Base-by-base conservation (phyloP, 2,329 filamentous ascomycete genomes). In the Aspergillus ochraceoroseus region DNA sequence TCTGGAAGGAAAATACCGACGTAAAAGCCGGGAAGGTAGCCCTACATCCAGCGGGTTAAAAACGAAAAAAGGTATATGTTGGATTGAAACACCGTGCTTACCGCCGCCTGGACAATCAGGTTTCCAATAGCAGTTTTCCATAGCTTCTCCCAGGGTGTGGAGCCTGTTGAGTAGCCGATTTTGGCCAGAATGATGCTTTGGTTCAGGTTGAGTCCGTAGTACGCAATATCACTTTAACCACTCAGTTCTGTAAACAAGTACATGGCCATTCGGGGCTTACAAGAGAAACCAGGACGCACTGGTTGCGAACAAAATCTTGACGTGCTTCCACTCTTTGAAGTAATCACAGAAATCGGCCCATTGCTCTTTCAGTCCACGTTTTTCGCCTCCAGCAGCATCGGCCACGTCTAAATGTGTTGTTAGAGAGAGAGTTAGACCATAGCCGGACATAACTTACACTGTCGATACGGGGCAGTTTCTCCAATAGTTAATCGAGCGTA, bases 151-250 rank as follows among this genome's bases (percentile, higher is more conserved):
- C 25, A 37, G 9, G 34, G 34, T 5, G 23, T 29, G 4, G 34
- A 6, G 2, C 34, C 34, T 7, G 23, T 29, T 2, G 34, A 14
- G 17, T 29, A 37, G 8, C 34, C 34, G 15, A 37, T 37, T 20
- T 20, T 4, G 12, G 22, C 7, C 11, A 37, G 34, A 12, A 37
- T 37, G 34, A 37, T 29, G 13, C 34, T 37, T 25, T 37, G 25
- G 25, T 37, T 37, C 7, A 37, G 34, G 15, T 37, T 37, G 7
- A 37, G 15, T 13, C 34, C 34, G 9, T 37, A 37, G 34, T 37
- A 37, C 6, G 34, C 34, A 20, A 37, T 37, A 9, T 30, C 34
- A 37, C 34, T n/a, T n/a, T n/a, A n/a, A n/a, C n/a, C n/a, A n/a
- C n/a, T n/a, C n/a, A n/a, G n/a, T n/a, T n/a, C n/a, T n/a, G n/a